These are phyloP conservation scores for Pyrenula massariospora DNA, from an alignment of 495 filamentous ascomycete species.

Conservation along the genomic window DNA sequence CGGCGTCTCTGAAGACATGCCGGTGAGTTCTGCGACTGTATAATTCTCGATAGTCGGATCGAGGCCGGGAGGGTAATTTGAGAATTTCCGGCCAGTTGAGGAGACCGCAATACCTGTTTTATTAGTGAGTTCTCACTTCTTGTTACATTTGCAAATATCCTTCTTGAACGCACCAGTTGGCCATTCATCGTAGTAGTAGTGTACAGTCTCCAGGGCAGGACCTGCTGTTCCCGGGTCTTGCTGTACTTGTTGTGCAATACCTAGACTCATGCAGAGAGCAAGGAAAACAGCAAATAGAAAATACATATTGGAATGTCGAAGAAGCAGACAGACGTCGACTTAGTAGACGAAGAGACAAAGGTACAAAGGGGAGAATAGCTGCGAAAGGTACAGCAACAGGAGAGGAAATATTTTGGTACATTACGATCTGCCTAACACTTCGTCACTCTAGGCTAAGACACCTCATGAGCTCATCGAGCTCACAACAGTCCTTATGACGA, in stretches of 20 bases:
- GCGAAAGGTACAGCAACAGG: too few species aligned
- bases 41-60: constrained; percentile 26
- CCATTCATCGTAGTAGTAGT: constrained; percentile 32
- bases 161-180: constrained; percentile 16
- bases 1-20: constrained; percentile 22
- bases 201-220: constrained; percentile 21
- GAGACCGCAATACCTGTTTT: constrained; percentile 29
- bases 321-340: too few species aligned
- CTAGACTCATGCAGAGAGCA: not conserved
- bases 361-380: too few species aligned
- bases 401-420: too few species aligned
- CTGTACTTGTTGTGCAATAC: not conserved
- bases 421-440: too few species aligned
- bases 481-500: too few species aligned
- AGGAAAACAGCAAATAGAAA: not conserved
- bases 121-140: not conserved
- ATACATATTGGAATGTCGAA: too few species aligned
- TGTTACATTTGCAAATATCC: not conserved
- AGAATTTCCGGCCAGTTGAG: constrained; percentile 27
- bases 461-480: too few species aligned
- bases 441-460: too few species aligned
- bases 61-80: constrained; percentile 31
- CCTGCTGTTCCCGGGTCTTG: constrained; percentile 24
- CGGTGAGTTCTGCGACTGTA: constrained; percentile 30
- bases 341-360: too few species aligned